phyloP scores from a whole-genome alignment of 306 rosid genomes.

The Quercus wislizeni region DNA sequence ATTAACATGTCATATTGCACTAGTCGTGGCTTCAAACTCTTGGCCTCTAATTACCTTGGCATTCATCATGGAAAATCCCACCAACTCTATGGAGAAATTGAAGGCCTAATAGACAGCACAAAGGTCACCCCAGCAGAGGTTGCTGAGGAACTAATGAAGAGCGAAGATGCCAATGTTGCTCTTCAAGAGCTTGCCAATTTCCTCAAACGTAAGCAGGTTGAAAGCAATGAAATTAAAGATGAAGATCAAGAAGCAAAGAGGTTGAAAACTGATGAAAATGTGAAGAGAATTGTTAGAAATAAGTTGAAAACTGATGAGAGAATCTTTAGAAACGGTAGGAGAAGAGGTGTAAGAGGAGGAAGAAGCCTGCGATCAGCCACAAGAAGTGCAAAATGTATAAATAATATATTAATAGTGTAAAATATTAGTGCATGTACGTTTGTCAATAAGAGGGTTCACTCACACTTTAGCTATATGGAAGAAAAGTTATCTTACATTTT shows the following conservation, averaged over 20 bases:
- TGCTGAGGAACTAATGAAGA: slow-evolving; percentile 46
- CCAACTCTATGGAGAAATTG: not conserved
- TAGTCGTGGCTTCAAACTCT: slow-evolving; percentile 12
- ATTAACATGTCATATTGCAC: slow-evolving; percentile 48
- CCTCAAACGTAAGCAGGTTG: slow-evolving; percentile 25
- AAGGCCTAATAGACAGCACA: slow-evolving; percentile 13
- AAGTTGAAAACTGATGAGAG: not conserved
- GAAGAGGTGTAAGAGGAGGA: too few species aligned
- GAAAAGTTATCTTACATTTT: too few species aligned
- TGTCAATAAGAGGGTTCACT: too few species aligned
- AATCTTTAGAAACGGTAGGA: too few species aligned
- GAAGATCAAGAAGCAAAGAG: slow-evolving; percentile 9
- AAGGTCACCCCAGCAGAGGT: slow-evolving; percentile 45
- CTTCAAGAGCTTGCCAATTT: slow-evolving; percentile 23
- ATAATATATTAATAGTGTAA: too few species aligned
- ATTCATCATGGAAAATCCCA: not conserved
- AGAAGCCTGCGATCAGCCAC: too few species aligned
- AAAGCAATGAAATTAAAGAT: not conserved
- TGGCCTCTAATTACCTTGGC: slow-evolving; percentile 41
- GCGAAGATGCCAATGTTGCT: slow-evolving; percentile 30
- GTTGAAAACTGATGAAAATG: not conserved
- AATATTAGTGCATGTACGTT: too few species aligned
- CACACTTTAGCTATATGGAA: too few species aligned
- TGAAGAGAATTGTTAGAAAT: not conserved
- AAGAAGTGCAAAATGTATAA: too few species aligned